Conservation (phyloP, 345 rosid species). For the Citrus mangshanensis region DNA sequence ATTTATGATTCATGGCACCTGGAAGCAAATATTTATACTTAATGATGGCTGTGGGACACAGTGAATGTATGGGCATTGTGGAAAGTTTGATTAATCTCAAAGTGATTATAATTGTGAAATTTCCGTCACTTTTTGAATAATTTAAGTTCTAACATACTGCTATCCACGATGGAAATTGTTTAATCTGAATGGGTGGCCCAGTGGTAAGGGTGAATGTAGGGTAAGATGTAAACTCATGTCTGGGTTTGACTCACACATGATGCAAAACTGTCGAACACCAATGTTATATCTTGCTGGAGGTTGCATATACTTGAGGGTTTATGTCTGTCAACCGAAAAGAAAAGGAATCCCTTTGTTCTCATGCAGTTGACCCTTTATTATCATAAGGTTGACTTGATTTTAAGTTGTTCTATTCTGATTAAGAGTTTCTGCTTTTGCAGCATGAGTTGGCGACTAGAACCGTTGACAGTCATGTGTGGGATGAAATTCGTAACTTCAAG, state of each 20-base stretch:
- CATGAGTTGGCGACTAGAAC: conserved; percentile 54
- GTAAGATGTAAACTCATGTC: background rate
- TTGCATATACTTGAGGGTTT: too few species aligned
- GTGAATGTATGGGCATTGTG: background rate
- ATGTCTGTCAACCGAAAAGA: background rate
- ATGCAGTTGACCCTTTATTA: background rate
- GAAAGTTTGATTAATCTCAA: background rate
- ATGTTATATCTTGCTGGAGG: background rate
- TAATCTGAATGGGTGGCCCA: background rate
- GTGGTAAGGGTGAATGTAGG: background rate
- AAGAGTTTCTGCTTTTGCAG: background rate
- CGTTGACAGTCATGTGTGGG: conserved; percentile 79
- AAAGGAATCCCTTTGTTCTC: too few species aligned
- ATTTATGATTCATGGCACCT: background rate
- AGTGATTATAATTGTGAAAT: background rate
- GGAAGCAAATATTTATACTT: background rate
- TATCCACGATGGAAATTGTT: background rate
- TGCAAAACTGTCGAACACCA: background rate
- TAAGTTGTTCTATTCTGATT: background rate
- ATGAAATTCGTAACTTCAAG: conserved; percentile 90
- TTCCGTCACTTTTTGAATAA: too few species aligned
- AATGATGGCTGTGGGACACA: background rate
- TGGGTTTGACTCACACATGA: background rate
- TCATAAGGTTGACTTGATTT: background rate
- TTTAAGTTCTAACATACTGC: background rate